Conservation (phyloP, 129 eudicot genomes). For the Flaveria trinervia region DNA sequence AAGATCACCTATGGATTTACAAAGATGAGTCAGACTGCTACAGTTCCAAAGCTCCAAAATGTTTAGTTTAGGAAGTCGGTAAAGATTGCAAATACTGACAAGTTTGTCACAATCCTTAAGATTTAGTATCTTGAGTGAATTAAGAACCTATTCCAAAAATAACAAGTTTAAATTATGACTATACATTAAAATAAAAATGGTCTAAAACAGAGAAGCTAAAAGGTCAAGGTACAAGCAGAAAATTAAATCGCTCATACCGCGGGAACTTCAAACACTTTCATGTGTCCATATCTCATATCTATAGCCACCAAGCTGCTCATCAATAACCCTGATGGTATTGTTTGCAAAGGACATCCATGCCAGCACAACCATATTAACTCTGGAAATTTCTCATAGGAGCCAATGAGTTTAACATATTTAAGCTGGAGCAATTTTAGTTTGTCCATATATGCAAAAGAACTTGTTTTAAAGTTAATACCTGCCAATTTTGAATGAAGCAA, state of each 20-base stretch:
- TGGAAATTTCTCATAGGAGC: background rate
- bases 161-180: background rate
- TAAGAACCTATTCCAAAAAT: constrained; percentile 29
- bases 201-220: constrained; percentile 15
- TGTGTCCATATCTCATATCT: constrained; percentile 31
- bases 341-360: constrained; percentile 4
- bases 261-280: constrained; percentile 19
- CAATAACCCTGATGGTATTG: background rate
- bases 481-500: background rate
- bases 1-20: constrained; percentile 28
- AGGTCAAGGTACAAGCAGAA: background rate
- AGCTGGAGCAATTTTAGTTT: constrained; percentile 18
- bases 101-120: constrained; percentile 30
- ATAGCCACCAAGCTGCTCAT: constrained; percentile 29
- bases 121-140: constrained; percentile 28
- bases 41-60: constrained; percentile 16
- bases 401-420: background rate
- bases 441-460: constrained; percentile 1
- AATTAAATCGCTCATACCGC: constrained; percentile 7
- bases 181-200: no score
- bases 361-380: constrained; percentile 13
- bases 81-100: background rate
- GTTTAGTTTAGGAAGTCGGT: constrained; percentile 30
- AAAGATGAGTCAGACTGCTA: constrained; percentile 15
- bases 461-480: background rate